Evolutionary conservation across 78 protist genomes (phyloP).

Genomic region (Dictyostelium discoideum): DNA sequence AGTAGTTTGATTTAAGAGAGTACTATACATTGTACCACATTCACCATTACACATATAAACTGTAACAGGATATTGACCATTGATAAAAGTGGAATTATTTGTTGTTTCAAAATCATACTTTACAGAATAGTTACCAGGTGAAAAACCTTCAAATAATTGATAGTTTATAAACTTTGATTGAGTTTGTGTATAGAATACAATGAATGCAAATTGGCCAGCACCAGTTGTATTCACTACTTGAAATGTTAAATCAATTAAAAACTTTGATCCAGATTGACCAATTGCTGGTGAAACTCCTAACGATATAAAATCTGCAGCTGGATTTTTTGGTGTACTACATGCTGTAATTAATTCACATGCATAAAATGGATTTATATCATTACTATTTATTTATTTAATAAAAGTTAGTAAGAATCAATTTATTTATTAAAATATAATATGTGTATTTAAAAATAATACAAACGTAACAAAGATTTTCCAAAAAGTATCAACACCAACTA

Average conservation of each 20-base stretch:
- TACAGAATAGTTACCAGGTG: conserved; percentile 22
- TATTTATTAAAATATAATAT: no score
- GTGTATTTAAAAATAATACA: background rate
- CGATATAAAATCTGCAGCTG: conserved; percentile 23
- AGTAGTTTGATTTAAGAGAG: conserved; percentile 10
- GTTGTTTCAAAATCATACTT: conserved; percentile 22
- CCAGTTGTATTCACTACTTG: conserved; percentile 65
- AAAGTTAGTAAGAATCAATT: background rate
- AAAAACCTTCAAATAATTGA: conserved; percentile 21
- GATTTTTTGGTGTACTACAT: conserved; percentile 19
- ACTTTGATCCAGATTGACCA: conserved; percentile 21
- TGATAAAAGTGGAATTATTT: conserved; percentile 27
- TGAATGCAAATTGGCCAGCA: conserved; percentile 58
- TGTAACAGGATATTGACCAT: conserved; percentile 40
- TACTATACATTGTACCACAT: conserved; percentile 66
- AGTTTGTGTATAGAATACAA: conserved; percentile 18
- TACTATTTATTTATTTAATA: background rate
- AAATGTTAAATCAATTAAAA: conserved; percentile 21
- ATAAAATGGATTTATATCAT: conserved; percentile 67
- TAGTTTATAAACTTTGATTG: conserved; percentile 35
- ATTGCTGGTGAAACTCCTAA: background rate
- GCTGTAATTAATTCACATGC: conserved; percentile 57
- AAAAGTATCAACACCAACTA: conserved; percentile 49
- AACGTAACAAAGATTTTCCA: conserved; percentile 58
- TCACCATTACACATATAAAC: conserved; percentile 45